Base-by-base conservation (phyloP, 2,329 filamentous ascomycete genomes). In the Colletotrichum lindemuthianum region DNA sequence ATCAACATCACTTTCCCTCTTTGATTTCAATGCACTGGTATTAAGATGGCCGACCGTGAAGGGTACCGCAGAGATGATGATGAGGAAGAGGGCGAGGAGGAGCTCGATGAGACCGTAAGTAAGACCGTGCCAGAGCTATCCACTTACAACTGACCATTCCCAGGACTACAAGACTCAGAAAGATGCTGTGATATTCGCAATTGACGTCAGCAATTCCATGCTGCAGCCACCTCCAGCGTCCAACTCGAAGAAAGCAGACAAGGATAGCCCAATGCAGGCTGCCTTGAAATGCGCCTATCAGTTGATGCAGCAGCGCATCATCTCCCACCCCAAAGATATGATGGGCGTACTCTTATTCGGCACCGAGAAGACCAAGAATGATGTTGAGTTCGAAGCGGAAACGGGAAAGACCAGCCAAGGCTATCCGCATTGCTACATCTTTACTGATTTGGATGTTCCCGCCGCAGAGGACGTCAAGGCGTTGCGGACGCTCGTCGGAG, bases 231-330 rank as follows among this genome's bases (percentile, higher is more conserved):
- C 92, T 24, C 85, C 88, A 3, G 79, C 83, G 3, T 84, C 84
- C 7, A 84, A 86, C 66, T 86, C 89, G 54, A 97, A 92, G 78
- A 95, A 93, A 75, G 87, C 88, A 47, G 90, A 92, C 68, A 88
- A 83, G 61, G 92, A 95, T 72, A 94, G 91, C 48, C 89, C 95
- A 4, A 84, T 93, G 1, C 85, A 90, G 56, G 94, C 95, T 13
- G 94, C 96, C 4, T 79, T 99, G 53, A 97, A 97, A 83, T 97
- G 93, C 72, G 96, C 95, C 63, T 97, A 97, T 73, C 88, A 93
- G 73, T 83, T 99, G 57, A 97, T 99, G 92, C 93, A 98, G 79
- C 95, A 98, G 79, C 92, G 96, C 71, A 98, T 99, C 77, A 98
- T 99, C 71, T 95, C 95, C 4, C 95, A 94, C 67, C 96, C 96